Percentiles rank a stretch among this genome's conserved stretches.
These are phyloP conservation scores for Xylaria sp. DNA, from an alignment of 2,329 filamentous ascomycete species.

Conservation along the genomic window DNA sequence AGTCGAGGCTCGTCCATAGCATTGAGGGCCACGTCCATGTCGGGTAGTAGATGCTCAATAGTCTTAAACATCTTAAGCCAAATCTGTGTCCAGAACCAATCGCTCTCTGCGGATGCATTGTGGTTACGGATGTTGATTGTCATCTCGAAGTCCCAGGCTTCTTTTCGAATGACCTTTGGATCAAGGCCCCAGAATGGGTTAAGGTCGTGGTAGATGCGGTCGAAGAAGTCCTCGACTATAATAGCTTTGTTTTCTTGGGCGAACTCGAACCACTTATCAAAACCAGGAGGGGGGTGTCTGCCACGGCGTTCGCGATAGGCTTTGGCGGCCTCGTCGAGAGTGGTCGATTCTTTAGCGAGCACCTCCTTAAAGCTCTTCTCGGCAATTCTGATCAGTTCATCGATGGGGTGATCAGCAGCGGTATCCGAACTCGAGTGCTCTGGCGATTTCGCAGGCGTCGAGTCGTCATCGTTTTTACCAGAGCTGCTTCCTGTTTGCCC, in stretches of 20 bases:
- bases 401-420: slow-evolving; percentile 54
- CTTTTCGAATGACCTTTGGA: slow-evolving; percentile 59
- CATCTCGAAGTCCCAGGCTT: slow-evolving; percentile 68
- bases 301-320: slow-evolving; percentile 58
- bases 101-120: slow-evolving; percentile 61
- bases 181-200: slow-evolving; percentile 65
- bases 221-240: slow-evolving; percentile 61
- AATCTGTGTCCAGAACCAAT: slow-evolving; percentile 68
- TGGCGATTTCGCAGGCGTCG: slow-evolving; percentile 22
- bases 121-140: slow-evolving; percentile 67
- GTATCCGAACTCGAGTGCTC: slow-evolving; percentile 38
- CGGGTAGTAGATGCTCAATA: slow-evolving; percentile 67
- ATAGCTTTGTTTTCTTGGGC: slow-evolving; percentile 55
- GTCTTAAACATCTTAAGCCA: slow-evolving; percentile 65
- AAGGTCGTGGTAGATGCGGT: slow-evolving; percentile 64
- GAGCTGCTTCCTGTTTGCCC: slow-evolving; percentile 10
- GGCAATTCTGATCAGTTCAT: slow-evolving; percentile 55
- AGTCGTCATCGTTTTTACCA: slow-evolving; percentile 19
- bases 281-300: slow-evolving; percentile 61
- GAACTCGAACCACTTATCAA: slow-evolving; percentile 59
- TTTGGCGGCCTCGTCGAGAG: slow-evolving; percentile 57
- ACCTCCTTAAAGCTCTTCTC: slow-evolving; percentile 53
- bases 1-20: slow-evolving; percentile 74
- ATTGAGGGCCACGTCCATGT: slow-evolving; percentile 75
- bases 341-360: slow-evolving; percentile 55